Percentiles rank a stretch among this genome's conserved stretches.
phyloP scores from a whole-genome alignment of 108 stramenopile genomes.

The Aurantiochytrium sp. region DNA sequence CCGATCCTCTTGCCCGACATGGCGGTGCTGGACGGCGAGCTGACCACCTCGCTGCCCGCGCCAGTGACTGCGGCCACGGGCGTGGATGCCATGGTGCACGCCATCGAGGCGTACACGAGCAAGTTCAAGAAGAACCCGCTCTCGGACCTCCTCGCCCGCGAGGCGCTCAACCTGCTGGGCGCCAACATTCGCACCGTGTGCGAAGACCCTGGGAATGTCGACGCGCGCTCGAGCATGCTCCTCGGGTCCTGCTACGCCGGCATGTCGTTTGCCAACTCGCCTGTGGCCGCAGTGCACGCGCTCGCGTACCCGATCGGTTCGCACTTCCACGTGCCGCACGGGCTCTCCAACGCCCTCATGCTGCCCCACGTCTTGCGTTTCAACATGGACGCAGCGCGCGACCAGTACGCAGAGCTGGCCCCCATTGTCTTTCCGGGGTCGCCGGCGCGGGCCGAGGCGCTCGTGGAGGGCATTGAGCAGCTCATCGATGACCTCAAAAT shows the following conservation, averaged over 20 bases:
- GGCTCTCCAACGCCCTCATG: constrained; percentile 32
- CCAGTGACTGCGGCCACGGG: constrained; percentile 22
- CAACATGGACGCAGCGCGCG: background rate
- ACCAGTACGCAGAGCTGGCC: background rate
- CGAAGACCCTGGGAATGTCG: background rate
- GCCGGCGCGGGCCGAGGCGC: background rate
- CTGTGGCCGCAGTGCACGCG: constrained; percentile 34
- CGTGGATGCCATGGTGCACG: constrained; percentile 42
- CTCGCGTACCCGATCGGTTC: constrained; percentile 36
- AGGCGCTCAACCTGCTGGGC: constrained; percentile 31
- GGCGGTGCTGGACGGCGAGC: constrained; percentile 34
- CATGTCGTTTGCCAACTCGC: constrained; percentile 36
- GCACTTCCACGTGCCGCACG: constrained; percentile 34
- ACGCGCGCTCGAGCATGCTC: constrained; percentile 29
- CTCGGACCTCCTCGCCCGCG: constrained; percentile 30
- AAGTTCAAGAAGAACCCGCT: constrained; percentile 32
- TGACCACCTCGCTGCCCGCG: constrained; percentile 28
- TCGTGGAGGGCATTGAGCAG: constrained; percentile 29
- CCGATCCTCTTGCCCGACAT: constrained; percentile 29
- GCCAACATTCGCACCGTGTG: constrained; percentile 31
- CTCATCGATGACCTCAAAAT: background rate
- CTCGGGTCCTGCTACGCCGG: constrained; percentile 31
- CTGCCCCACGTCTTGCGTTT: constrained; percentile 34
- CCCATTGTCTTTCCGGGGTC: constrained; percentile 27
- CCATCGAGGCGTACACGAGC: constrained; percentile 36